Conservation (phyloP, 768 basidiomycete genomes). For the Sistotremastrum suecicum region DNA sequence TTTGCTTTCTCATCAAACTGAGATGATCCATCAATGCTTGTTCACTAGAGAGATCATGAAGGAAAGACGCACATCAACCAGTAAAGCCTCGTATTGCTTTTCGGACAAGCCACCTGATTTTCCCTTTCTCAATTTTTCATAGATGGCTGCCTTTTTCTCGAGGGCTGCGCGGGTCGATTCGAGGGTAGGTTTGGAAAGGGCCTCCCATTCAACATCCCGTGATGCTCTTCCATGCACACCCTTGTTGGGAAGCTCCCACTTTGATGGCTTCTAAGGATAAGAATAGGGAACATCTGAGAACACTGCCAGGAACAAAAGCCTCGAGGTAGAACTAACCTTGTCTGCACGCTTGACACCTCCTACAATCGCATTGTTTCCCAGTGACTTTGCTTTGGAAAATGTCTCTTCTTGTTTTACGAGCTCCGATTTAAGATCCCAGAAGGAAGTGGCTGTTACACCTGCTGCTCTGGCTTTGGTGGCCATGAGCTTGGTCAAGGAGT, state of each 20-base stretch:
- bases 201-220: slow-evolving; percentile 60
- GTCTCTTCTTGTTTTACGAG: slow-evolving; percentile 42
- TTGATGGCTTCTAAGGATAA: slow-evolving; percentile 41
- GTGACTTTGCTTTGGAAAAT: slow-evolving; percentile 43
- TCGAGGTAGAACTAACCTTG: slow-evolving; percentile 33
- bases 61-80: slow-evolving; percentile 56
- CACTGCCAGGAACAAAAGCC: not conserved
- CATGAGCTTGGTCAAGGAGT: no score
- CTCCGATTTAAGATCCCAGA: slow-evolving; percentile 67
- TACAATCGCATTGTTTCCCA: slow-evolving; percentile 36
- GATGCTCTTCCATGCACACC: slow-evolving; percentile 50
- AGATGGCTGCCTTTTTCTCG: slow-evolving; percentile 68
- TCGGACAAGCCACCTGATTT: slow-evolving; percentile 68
- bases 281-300: not conserved
- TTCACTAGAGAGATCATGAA: slow-evolving; percentile 2
- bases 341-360: slow-evolving; percentile 53
- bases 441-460: slow-evolving; percentile 59
- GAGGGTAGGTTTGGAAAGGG: slow-evolving; percentile 49
- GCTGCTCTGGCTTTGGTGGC: slow-evolving; percentile 49
- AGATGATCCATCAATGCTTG: not conserved
- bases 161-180: slow-evolving; percentile 59
- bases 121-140: slow-evolving; percentile 65
- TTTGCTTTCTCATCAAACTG: slow-evolving; percentile 54
- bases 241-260: slow-evolving; percentile 67
- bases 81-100: slow-evolving; percentile 51